A percentile compares a stretch with the other conserved stretches of the same genome.
These are phyloP conservation scores for Pogostemon cablin DNA, from an alignment of 257 asterid genomes.

Conservation along the genomic window DNA sequence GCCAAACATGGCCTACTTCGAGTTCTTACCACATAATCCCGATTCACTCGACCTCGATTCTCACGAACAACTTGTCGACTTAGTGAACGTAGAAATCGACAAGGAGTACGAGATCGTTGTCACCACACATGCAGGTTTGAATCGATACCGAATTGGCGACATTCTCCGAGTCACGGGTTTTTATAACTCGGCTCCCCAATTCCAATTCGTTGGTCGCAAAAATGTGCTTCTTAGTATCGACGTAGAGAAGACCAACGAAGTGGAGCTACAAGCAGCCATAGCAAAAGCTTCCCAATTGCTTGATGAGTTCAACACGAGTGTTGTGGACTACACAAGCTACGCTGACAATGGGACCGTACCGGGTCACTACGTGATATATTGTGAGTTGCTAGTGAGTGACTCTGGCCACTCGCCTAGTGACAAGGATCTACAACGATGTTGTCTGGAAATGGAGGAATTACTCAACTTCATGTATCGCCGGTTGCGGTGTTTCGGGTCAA, in stretches of 20 bases:
- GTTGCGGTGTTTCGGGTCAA: neutral
- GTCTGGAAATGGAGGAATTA: too few relatives aligned
- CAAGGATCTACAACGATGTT: neutral
- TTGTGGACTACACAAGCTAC: too few relatives aligned
- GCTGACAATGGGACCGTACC: too few relatives aligned
- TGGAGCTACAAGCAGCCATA: neutral
- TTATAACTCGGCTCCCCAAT: neutral
- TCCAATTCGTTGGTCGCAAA: neutral
- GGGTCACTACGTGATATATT: too few relatives aligned
- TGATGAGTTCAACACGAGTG: neutral
- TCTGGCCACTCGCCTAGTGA: neutral
- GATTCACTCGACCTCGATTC: neutral
- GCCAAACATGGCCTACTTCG: too few relatives aligned
- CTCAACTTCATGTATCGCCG: neutral
- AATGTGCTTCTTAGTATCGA: neutral
- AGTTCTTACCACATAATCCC: neutral
- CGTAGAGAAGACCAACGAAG: neutral
- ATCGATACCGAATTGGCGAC: neutral
- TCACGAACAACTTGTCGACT: neutral
- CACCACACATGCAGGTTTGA: neutral
- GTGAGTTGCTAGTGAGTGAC: too few relatives aligned
- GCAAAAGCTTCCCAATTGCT: neutral
- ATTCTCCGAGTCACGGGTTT: neutral
- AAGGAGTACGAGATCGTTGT: neutral
- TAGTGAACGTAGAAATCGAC: neutral